phyloP scores from a whole-genome alignment of 2,329 filamentous ascomycete species.

The Aciculosporium take region DNA sequence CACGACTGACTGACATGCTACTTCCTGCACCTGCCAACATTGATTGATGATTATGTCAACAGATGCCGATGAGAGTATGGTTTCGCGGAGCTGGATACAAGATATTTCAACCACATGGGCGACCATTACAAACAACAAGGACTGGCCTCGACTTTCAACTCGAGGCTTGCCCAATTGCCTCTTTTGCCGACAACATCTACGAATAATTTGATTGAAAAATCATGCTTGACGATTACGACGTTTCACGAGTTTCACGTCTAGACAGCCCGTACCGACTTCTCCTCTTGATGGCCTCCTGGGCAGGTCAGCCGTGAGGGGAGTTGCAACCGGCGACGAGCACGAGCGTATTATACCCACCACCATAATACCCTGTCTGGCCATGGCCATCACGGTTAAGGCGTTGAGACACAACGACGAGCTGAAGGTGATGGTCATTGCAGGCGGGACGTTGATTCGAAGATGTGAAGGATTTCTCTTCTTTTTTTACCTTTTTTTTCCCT shows the following conservation, averaged over 20 bases:
- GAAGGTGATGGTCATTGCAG: neutral
- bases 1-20: neutral
- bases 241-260: constrained; percentile 33
- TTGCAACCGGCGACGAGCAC: constrained; percentile 23
- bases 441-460: constrained; percentile 2
- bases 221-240: constrained; percentile 31
- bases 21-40: constrained; percentile 5
- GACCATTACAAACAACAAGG: constrained; percentile 24
- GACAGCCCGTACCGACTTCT: constrained; percentile 26
- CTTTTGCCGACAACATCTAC: constrained; percentile 7
- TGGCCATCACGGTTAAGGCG: constrained; percentile 15
- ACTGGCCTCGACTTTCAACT: constrained; percentile 15
- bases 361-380: constrained; percentile 25
- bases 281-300: constrained; percentile 16
- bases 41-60: constrained; percentile 28
- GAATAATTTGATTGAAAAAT: constrained; percentile 4
- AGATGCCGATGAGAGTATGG: constrained; percentile 22
- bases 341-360: constrained; percentile 25
- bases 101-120: constrained; percentile 26
- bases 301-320: constrained; percentile 17
- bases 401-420: neutral
- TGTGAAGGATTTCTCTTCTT: neutral
- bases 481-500: neutral
- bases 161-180: constrained; percentile 6
- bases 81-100: constrained; percentile 25